Evolutionary conservation across 768 basidiomycete species (phyloP), one percentile per base, ranked within the genome.

Genomic region (Leccinum disarticulatum): DNA sequence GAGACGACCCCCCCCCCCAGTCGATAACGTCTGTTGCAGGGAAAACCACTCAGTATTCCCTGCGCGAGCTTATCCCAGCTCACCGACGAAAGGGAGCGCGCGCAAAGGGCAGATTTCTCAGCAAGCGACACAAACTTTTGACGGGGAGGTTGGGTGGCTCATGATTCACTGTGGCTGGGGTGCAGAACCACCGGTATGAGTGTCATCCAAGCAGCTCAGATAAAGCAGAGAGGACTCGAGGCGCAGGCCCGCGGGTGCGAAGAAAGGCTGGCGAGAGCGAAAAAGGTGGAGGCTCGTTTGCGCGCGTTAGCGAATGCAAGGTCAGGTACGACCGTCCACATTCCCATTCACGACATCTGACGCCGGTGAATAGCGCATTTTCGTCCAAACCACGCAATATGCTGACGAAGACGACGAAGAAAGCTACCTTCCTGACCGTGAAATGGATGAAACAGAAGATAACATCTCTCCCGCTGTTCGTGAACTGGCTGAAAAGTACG

Each of bases 31-130:
- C 31, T 25, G 3, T 15, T 22, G 2, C 67, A 95, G 93, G 93
- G 93, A 28, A 96, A 96, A 73, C 93, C 93, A 0, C 74, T 94
- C 33, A 91, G 87, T 67, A 77, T 95, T 15, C 79, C 95, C 28
- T 91, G 87, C 62, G 81, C 90, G 4, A 79, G 88, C 8, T 73
- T 95, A 43, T 84, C 87, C 1, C 95, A 89, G 91, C 77, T 91
- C n/a, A 68, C 74, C 15, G 90, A 90, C 66, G 85, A 91, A 62
- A 83, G 82, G 62, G 79, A 83, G 92, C 22, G 87, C 87, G 10
- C 79, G 79, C 58, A 88, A 85, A 59, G 91, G 89, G 3, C 82
- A 83, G 58, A 71, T 90, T 52, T 79, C 78, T n/a, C 63, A 67
- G 36, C 62, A 65, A 17, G 55, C 52, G 31, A 41, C 41, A 31